phyloP scores from a whole-genome alignment of 2,329 filamentous ascomycete genomes.

The Penicillium corylophilum region DNA sequence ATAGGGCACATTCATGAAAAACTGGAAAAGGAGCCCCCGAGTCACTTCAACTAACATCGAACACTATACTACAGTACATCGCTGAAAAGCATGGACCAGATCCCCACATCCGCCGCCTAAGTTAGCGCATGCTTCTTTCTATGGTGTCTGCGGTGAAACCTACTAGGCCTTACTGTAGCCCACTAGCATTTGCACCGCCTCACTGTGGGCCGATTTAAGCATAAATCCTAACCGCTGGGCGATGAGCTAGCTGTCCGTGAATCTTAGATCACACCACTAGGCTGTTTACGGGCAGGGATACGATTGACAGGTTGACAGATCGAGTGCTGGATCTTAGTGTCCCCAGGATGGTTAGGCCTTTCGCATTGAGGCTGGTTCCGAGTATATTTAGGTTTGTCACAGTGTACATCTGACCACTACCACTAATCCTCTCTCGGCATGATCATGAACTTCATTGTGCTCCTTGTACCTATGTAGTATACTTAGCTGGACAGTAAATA shows the following conservation, averaged over 20 bases:
- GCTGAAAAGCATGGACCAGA: not conserved
- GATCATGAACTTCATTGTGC: not conserved
- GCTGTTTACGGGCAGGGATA: not conserved
- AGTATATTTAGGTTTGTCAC: not conserved
- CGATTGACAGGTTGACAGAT: not conserved
- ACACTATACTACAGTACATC: not conserved
- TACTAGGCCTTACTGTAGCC: not conserved
- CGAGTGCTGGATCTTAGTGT: not conserved
- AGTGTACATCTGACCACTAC: not conserved
- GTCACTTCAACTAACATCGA: too few species aligned
- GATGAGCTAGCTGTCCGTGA: constrained; percentile 9
- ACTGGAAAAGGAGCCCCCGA: too few species aligned
- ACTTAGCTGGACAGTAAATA: too few species aligned
- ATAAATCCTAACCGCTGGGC: constrained; percentile 16
- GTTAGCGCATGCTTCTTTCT: constrained; percentile 8
- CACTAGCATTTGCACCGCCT: constrained; percentile 16
- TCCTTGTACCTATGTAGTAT: not conserved
- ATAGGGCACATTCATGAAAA: too few species aligned
- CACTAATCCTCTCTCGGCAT: not conserved
- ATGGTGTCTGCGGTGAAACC: constrained; percentile 2
- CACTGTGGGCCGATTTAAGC: constrained; percentile 16
- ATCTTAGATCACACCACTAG: constrained; percentile 4
- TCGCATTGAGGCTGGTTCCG: not conserved
- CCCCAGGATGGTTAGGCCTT: not conserved
- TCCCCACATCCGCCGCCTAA: not conserved